phyloP scores from a whole-genome alignment of 2,329 filamentous ascomycete species.

The Drechslerella dactyloides region DNA sequence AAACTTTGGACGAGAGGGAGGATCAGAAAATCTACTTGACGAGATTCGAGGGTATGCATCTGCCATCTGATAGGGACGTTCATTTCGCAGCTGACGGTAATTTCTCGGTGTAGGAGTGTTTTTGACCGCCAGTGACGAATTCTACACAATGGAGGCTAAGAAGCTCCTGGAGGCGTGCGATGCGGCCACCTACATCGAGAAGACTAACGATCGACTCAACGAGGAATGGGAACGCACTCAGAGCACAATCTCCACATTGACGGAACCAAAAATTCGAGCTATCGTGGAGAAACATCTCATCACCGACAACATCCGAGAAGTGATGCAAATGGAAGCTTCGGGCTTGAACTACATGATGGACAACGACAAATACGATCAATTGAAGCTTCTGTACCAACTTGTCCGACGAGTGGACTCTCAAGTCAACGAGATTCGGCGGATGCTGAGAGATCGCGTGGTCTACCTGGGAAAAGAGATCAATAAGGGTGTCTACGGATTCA shows the following conservation, averaged over 20 bases:
- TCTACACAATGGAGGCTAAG: conserved; percentile 78
- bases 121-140: conserved; percentile 71
- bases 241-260: conserved; percentile 77
- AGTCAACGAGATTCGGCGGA: conserved; percentile 72
- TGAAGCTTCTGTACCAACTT: conserved; percentile 80
- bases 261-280: conserved; percentile 72
- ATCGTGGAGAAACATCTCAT: conserved; percentile 86
- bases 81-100: neutral
- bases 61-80: neutral
- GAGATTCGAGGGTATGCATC: conserved; percentile 71
- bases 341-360: conserved; percentile 90
- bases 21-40: conserved; percentile 81
- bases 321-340: conserved; percentile 82
- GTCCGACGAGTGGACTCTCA: conserved; percentile 77
- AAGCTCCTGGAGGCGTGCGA: conserved; percentile 77
- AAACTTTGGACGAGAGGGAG: conserved; percentile 78
- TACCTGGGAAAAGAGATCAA: conserved; percentile 86
- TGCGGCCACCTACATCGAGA: conserved; percentile 79
- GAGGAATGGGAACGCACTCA: conserved; percentile 84
- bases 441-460: conserved; percentile 75
- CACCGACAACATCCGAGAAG: conserved; percentile 74
- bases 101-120: conserved; percentile 63
- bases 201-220: conserved; percentile 73
- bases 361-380: conserved; percentile 78
- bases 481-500: conserved; percentile 61